Percentiles rank a stretch among this genome's conserved stretches.
Conservation (phyloP, 768 basidiomycete species). For the Favolaschia claudopus region DNA sequence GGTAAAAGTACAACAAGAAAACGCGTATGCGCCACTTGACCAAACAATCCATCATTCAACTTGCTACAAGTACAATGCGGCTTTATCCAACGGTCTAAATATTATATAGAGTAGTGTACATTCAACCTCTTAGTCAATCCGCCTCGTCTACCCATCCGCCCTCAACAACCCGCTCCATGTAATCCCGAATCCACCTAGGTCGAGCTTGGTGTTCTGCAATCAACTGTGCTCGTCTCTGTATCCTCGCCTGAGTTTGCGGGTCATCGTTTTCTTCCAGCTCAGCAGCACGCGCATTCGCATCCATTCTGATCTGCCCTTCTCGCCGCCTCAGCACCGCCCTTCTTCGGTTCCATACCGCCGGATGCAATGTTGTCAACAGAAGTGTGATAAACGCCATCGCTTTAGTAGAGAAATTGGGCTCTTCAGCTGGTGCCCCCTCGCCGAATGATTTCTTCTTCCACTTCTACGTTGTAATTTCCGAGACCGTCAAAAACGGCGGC, state of each 20-base stretch:
- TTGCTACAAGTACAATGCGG: no score
- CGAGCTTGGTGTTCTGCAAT: conserved; percentile 57
- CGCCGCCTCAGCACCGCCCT: conserved; percentile 62
- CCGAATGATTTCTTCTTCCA: conserved; percentile 61
- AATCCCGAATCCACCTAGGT: conserved; percentile 68
- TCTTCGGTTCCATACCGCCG: conserved; percentile 78
- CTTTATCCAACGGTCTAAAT: conserved; percentile 15
- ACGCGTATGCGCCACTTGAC: background rate
- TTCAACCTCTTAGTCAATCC: conserved; percentile 46
- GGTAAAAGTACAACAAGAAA: background rate
- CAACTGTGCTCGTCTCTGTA: conserved; percentile 49
- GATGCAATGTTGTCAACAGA: conserved; percentile 69
- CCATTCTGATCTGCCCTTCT: conserved; percentile 73
- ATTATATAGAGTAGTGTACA: conserved; percentile 22
- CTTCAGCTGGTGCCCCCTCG: conserved; percentile 39
- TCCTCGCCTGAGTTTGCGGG: conserved; percentile 41
- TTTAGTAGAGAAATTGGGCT: conserved; percentile 61
- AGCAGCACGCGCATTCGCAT: conserved; percentile 56
- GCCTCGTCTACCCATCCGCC: conserved; percentile 77
- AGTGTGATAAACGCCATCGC: conserved; percentile 60
- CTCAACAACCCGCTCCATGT: conserved; percentile 67
- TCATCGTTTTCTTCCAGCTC: conserved; percentile 37
- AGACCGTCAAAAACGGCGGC: conserved; percentile 54
- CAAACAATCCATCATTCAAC: conserved; percentile 1
- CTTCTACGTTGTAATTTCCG: conserved; percentile 62